Conservation (phyloP, 352 stramenopile species). For the Globisporangium cylindrosporum region DNA sequence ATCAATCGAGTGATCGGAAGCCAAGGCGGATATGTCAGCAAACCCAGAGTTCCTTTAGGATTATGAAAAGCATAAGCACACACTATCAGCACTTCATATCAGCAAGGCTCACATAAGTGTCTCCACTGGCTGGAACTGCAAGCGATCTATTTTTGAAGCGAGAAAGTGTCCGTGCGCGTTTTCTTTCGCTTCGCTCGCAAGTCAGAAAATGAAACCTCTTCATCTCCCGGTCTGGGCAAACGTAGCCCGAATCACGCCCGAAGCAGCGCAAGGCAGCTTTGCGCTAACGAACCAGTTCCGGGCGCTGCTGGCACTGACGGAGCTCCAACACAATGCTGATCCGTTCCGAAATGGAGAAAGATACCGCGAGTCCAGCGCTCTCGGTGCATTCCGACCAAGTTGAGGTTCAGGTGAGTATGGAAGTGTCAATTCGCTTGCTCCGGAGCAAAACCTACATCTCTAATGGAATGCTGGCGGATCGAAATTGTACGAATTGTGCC, state of each 20-base stretch:
- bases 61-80: not conserved
- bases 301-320: not conserved
- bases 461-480: not conserved
- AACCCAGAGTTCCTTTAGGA: not conserved
- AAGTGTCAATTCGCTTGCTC: not conserved
- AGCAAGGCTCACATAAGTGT: not conserved
- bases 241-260: not conserved
- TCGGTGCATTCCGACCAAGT: not conserved
- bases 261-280: not conserved
- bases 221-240: not conserved
- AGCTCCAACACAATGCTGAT: not conserved
- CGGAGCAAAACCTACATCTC: not conserved
- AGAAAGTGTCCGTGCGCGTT: not conserved
- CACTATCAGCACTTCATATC: not conserved
- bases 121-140: not conserved
- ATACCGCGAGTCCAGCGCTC: not conserved
- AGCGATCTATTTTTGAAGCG: not conserved
- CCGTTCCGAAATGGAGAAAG: not conserved
- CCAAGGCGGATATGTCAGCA: not conserved
- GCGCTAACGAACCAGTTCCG: not conserved
- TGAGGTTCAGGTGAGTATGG: not conserved
- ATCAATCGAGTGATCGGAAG: not conserved
- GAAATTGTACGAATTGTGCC: not conserved
- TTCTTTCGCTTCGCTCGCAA: not conserved
- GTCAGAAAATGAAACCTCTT: not conserved